A percentile compares a stretch with the other conserved stretches of the same genome.
Evolutionary conservation across 352 stramenopile genomes (phyloP).

Genomic region (Thalassiosira mediterranea): DNA sequence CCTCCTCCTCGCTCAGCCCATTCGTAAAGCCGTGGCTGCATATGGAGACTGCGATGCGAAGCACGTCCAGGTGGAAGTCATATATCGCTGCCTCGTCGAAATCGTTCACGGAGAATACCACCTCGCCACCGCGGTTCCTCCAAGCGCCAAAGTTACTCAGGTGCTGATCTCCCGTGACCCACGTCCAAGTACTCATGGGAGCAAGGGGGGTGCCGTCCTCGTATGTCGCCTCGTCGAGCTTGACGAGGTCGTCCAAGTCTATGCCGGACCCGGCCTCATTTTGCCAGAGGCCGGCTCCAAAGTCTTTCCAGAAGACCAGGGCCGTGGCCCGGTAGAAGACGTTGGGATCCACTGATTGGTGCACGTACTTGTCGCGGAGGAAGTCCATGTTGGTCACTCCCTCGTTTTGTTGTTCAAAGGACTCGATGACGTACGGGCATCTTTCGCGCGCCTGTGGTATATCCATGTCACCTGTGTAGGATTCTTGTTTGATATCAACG

Average conservation of each 20-base stretch:
- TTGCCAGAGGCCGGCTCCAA: constrained; percentile 40
- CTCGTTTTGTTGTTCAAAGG: constrained; percentile 40
- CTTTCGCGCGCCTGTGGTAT: constrained; percentile 21
- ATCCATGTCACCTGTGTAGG: not conserved
- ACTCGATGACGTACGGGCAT: constrained; percentile 45
- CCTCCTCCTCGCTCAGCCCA: constrained; percentile 35
- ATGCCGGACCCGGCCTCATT: constrained; percentile 27
- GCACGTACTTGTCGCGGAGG: constrained; percentile 33
- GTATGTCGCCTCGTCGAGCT: constrained; percentile 40
- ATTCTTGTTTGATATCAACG: too few relatives aligned
- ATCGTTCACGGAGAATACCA: constrained; percentile 74
- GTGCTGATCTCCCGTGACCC: constrained; percentile 75
- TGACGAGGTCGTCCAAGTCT: constrained; percentile 32
- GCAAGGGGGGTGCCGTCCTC: constrained; percentile 43
- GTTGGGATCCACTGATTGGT: constrained; percentile 50
- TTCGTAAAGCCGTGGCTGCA: constrained; percentile 63
- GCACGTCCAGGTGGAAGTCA: constrained; percentile 73
- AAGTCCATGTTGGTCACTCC: constrained; percentile 26
- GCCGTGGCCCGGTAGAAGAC: constrained; percentile 65
- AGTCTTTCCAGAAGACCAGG: constrained; percentile 66
- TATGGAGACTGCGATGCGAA: constrained; percentile 64
- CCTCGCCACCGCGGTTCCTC: constrained; percentile 55
- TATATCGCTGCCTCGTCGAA: constrained; percentile 75
- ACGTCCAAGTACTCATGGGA: constrained; percentile 61
- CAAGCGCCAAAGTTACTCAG: constrained; percentile 72